phyloP scores from a whole-genome alignment of 257 asterid genomes.

The Ehretia macrophylla region DNA sequence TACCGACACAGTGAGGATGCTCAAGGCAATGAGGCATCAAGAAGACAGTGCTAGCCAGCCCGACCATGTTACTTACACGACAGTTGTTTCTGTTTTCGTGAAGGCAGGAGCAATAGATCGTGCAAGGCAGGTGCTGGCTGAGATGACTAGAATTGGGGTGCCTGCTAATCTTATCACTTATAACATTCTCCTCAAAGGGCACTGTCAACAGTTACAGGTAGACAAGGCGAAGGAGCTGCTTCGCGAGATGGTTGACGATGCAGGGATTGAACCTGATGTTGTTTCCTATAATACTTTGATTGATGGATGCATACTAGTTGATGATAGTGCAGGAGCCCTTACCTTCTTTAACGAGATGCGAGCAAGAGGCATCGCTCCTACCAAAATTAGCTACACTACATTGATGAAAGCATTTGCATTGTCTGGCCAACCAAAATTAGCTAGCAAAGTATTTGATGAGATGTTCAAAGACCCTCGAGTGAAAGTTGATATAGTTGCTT shows the following conservation, averaged over 20 bases:
- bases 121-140: constrained; percentile 64
- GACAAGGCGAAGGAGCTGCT: constrained; percentile 75
- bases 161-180: constrained; percentile 85
- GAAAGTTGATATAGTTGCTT: constrained; percentile 82
- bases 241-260: constrained; percentile 59
- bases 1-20: constrained; percentile 77
- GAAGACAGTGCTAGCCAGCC: constrained; percentile 70
- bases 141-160: constrained; percentile 59
- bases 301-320: constrained; percentile 78
- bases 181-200: constrained; percentile 85
- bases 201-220: constrained; percentile 81
- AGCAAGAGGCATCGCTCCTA: constrained; percentile 78
- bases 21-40: constrained; percentile 86
- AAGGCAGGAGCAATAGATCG: constrained; percentile 73
- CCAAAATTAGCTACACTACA: constrained; percentile 90
- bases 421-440: constrained; percentile 80
- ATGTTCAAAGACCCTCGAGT: constrained; percentile 88
- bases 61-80: constrained; percentile 87
- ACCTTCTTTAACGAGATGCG: constrained; percentile 92
- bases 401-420: constrained; percentile 94
- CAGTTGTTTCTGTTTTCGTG: constrained; percentile 77
- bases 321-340: constrained; percentile 83
- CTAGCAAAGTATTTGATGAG: constrained; percentile 78
- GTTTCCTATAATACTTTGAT: constrained; percentile 86
- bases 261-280: constrained; percentile 76